Evolutionary conservation across 805 yeast species (phyloP).

Genomic region (Yamadazyma kitorensis): DNA sequence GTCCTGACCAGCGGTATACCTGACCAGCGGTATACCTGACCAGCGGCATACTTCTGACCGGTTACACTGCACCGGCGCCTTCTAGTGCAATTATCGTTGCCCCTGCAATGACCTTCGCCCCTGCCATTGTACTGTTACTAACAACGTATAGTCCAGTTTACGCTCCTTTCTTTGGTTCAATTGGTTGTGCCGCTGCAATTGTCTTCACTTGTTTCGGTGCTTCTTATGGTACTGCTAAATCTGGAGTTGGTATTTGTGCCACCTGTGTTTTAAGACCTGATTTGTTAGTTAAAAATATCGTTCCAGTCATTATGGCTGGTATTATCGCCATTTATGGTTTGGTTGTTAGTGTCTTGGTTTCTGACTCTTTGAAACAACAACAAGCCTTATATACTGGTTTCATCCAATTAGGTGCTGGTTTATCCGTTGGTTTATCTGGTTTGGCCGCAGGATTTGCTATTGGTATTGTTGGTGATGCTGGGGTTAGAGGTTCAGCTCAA

Average conservation of each 20-base stretch:
- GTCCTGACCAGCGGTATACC: no score
- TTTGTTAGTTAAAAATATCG: slow-evolving; percentile 85
- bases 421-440: slow-evolving; percentile 95
- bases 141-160: slow-evolving; percentile 58
- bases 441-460: slow-evolving; percentile 95
- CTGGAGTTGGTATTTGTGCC: slow-evolving; percentile 99
- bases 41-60: no score
- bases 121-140: slow-evolving; percentile 3
- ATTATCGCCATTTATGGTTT: slow-evolving; percentile 97
- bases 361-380: slow-evolving; percentile 82
- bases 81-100: no score
- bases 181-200: slow-evolving; percentile 99
- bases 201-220: slow-evolving; percentile 99
- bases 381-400: slow-evolving; percentile 96
- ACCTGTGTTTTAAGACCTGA: slow-evolving; percentile 98
- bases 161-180: slow-evolving; percentile 97
- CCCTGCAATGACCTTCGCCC: no score
- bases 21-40: no score
- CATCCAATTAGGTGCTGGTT: slow-evolving; percentile 95
- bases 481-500: slow-evolving; percentile 83
- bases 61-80: no score
- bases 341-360: slow-evolving; percentile 92
- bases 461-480: slow-evolving; percentile 92
- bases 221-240: slow-evolving; percentile 97
- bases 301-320: slow-evolving; percentile 99